Evolutionary conservation across 2,329 filamentous ascomycete species (phyloP), one percentile per base, ranked within the genome.

Genomic region (Colletotrichum neosansevieriae): DNA sequence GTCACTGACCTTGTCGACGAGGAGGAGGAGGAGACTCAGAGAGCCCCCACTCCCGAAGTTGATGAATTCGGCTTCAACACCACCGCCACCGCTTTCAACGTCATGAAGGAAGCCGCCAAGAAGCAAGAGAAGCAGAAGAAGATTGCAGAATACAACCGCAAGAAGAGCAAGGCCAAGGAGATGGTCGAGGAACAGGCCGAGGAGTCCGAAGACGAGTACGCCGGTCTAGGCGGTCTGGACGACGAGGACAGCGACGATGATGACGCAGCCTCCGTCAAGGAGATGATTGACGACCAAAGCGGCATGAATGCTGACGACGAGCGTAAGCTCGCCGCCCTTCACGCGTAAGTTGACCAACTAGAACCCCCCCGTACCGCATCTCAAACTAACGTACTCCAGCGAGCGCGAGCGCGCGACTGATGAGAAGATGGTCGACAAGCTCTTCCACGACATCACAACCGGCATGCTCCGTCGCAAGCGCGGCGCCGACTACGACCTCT

Each of bases 201-300:
- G 74, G 96, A 99, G 80, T 99, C 96, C 0, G 97, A 99, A 76
- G 96, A 99, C 77, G 96, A 99, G 79, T 99, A 98, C 77, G 95
- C 94, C 44, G 96, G 96, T 4, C 85, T 99, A 10, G 96, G 96
- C 72, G 96, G 96, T 71, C 91, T 85, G 11, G 95, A 94, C 78
- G 94, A 95, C 69, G 95, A 98, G 72, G 93, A 95, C 71, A 91
- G 87, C 49, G 91, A 91, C 63, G 92, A 94, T 67, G 88, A 93
- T 68, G 92, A 91, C 40, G 90, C 90, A 34, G 88, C 79, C 12
- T 86, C 92, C 7, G 88, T 96, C 71, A 88, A 92, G 73, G 90
- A 94, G 71, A 97, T 99, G 89, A 97, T 99, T 75, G 92, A 96
- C 74, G 94, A 98, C 75, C 89, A 91, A 24, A 89, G 88, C 65